Percentiles rank a stretch among this genome's conserved stretches.
Conservation (phyloP, 805 yeast genomes). For the Kuraishia capsulata region DNA sequence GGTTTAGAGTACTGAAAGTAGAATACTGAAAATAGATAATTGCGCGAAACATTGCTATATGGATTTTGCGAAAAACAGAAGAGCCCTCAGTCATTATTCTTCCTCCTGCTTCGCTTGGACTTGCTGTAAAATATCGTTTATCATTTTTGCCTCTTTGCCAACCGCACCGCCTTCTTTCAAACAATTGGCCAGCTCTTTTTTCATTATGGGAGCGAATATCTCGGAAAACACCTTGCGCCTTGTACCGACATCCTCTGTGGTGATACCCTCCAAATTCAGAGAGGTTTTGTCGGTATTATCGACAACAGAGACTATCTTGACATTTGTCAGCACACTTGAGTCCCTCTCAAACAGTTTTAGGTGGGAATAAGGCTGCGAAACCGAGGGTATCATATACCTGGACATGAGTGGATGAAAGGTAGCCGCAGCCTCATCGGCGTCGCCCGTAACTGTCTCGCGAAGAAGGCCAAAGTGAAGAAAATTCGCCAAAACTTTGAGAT, state of each 20-base stretch:
- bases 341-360: constrained; percentile 48
- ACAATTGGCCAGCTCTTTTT: constrained; percentile 37
- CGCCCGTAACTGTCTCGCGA: constrained; percentile 4
- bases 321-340: constrained; percentile 5
- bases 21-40: background rate
- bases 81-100: too few relatives aligned
- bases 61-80: too few relatives aligned
- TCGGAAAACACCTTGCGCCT: constrained; percentile 46
- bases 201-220: constrained; percentile 38
- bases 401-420: constrained; percentile 38
- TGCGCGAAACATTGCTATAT: background rate
- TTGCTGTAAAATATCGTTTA: constrained; percentile 8
- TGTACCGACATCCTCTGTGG: constrained; percentile 54
- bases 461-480: constrained; percentile 17
- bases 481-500: constrained; percentile 27
- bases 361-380: constrained; percentile 56
- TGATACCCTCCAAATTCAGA: constrained; percentile 30
- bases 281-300: constrained; percentile 11
- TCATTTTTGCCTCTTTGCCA: constrained; percentile 40
- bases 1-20: too few relatives aligned
- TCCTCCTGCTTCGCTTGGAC: constrained; percentile 4
- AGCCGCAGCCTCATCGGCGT: constrained; percentile 7
- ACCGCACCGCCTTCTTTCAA: constrained; percentile 67
- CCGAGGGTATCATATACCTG: constrained; percentile 43
- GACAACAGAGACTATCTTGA: constrained; percentile 6